These are phyloP conservation scores for Coelastrella sp. DNA, from an alignment of 139 green algal species.

Conservation along the genomic window DNA sequence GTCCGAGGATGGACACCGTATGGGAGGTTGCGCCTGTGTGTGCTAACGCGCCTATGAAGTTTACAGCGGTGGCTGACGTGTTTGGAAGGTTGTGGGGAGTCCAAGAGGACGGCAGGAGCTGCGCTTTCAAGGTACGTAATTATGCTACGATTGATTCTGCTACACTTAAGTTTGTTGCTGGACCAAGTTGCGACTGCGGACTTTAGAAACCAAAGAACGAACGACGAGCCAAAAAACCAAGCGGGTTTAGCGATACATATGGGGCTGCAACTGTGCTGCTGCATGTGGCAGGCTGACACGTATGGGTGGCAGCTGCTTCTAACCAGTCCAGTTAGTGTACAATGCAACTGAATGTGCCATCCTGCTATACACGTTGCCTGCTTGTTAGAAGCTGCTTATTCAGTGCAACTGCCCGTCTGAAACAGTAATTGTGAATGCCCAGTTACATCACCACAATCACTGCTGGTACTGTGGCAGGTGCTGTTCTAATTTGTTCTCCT, in stretches of 20 bases:
- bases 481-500: too few relatives aligned
- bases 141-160: background rate
- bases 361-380: too few relatives aligned
- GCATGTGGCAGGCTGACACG: background rate
- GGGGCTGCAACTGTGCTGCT: background rate
- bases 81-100: constrained; percentile 4
- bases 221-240: too few relatives aligned
- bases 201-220: background rate
- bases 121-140: background rate
- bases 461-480: too few relatives aligned
- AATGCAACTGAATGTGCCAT: too few relatives aligned
- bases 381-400: too few relatives aligned
- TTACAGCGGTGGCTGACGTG: background rate
- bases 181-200: background rate
- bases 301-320: too few relatives aligned
- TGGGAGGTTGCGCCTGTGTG: background rate
- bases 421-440: too few relatives aligned
- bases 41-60: background rate
- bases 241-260: too few relatives aligned
- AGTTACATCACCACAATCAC: too few relatives aligned
- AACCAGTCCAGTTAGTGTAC: too few relatives aligned
- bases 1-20: background rate
- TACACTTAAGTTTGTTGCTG: background rate
- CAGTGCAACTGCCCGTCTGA: too few relatives aligned
- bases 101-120: background rate